Conservation (phyloP, 805 yeast genomes). For the Debaryomyces hansenii region DNA sequence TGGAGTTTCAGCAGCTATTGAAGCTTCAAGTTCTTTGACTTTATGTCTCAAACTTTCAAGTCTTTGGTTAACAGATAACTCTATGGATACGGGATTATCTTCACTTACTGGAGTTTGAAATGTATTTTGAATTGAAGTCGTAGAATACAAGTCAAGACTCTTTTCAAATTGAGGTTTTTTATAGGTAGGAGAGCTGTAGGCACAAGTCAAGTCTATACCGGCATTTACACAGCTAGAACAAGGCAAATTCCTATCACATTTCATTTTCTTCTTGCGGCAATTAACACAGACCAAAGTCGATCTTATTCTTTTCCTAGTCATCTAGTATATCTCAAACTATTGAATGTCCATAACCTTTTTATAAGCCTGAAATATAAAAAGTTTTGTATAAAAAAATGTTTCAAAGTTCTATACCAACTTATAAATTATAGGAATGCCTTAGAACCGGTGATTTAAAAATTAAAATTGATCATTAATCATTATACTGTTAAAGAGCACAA, state of each 20-base stretch:
- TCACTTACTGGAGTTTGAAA: neutral
- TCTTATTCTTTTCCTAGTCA: conserved; percentile 35
- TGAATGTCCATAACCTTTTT: too few relatives aligned
- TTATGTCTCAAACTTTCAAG: neutral
- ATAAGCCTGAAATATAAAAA: too few relatives aligned
- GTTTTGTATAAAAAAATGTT: too few relatives aligned
- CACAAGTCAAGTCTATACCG: conserved; percentile 4
- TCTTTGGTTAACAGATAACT: neutral
- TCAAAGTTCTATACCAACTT: too few relatives aligned
- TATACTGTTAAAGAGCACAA: too few relatives aligned
- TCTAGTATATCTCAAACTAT: neutral
- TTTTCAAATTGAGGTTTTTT: neutral
- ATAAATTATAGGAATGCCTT: too few relatives aligned
- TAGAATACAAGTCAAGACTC: neutral
- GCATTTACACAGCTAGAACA: conserved; percentile 21
- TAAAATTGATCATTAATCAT: too few relatives aligned
- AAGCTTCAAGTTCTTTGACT: neutral
- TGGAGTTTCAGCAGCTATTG: neutral
- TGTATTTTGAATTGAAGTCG: neutral
- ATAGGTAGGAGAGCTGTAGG: conserved; percentile 3
- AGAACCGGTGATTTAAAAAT: too few relatives aligned
- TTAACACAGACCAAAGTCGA: conserved; percentile 47
- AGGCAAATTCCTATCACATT: conserved; percentile 37
- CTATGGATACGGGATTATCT: neutral
- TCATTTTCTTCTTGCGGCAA: conserved; percentile 48